Conservation (phyloP, 192 early-diverging fungal species). For the Coemansia sp. region DNA sequence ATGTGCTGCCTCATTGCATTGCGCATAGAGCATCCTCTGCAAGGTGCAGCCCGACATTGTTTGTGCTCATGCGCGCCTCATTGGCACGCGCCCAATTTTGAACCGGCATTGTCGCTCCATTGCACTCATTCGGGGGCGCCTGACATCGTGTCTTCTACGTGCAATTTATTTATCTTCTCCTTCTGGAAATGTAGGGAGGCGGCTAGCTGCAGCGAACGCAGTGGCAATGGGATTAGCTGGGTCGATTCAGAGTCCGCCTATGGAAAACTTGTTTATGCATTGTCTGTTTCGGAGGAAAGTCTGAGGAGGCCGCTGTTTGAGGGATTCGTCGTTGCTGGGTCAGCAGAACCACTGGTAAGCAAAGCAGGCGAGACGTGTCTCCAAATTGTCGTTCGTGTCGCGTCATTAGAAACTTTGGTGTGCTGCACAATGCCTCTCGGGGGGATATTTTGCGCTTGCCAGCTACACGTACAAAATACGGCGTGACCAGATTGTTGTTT, state of each 20-base stretch:
- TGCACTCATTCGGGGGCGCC: constrained; percentile 1
- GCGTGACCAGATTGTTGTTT: too few species aligned
- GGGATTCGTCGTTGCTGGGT: constrained; percentile 48
- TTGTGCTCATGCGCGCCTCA: neutral
- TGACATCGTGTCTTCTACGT: neutral
- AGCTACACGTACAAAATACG: too few species aligned
- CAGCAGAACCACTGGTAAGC: constrained; percentile 53
- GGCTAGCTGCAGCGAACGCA: neutral
- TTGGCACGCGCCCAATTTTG: constrained; percentile 6
- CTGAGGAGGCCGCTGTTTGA: constrained; percentile 45
- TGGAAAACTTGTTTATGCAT: constrained; percentile 32
- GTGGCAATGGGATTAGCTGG: constrained; percentile 21
- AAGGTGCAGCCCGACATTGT: neutral
- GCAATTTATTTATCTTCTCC: neutral
- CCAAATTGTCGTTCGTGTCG: neutral
- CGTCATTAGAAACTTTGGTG: neutral
- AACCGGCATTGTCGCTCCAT: neutral
- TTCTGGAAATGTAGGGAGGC: constrained; percentile 8
- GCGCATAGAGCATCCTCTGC: constrained; percentile 1
- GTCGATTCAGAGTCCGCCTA: constrained; percentile 35
- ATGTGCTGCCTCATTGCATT: neutral
- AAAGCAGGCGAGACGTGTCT: neutral
- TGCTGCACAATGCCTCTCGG: neutral
- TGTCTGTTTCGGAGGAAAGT: constrained; percentile 28
- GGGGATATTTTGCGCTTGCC: too few species aligned